These are phyloP conservation scores for Aspergillus ostianus DNA, from an alignment of 495 filamentous ascomycete species.

Conservation along the genomic window DNA sequence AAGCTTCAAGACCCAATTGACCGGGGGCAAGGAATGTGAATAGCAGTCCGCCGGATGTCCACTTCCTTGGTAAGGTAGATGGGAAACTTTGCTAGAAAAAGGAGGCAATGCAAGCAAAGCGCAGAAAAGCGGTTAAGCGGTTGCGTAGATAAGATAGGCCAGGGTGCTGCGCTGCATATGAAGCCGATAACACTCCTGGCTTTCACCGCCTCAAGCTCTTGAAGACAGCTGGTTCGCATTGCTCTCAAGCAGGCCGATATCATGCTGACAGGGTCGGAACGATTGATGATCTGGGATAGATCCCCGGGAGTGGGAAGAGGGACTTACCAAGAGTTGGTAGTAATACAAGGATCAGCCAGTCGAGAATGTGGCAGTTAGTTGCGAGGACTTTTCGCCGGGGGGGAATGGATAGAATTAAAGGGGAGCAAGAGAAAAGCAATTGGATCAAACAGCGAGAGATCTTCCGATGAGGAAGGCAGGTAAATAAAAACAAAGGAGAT, in stretches of 20 bases:
- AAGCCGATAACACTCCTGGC: slow-evolving; percentile 1
- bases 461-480: neutral
- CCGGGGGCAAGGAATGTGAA: neutral
- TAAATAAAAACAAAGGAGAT: slow-evolving; percentile 9
- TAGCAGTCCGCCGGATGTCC: neutral
- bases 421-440: slow-evolving; percentile 4
- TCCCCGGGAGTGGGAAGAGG: neutral
- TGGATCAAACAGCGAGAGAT: slow-evolving; percentile 2
- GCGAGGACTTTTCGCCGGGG: neutral
- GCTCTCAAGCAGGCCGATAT: neutral
- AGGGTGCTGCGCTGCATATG: neutral
- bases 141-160: slow-evolving; percentile 6
- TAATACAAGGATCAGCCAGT: slow-evolving; percentile 1
- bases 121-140: slow-evolving; percentile 1
- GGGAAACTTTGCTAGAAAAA: neutral
- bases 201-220: slow-evolving; percentile 5
- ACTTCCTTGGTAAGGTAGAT: neutral
- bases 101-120: neutral
- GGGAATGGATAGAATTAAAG: slow-evolving; percentile 3
- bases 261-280: neutral
- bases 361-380: neutral
- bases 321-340: neutral
- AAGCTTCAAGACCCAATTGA: slow-evolving; percentile 6
- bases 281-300: neutral
- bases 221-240: slow-evolving; percentile 1